Evolutionary conservation across 164 flowering plant genomes (phyloP).

Genomic region (Chimonanthus salicifolius): DNA sequence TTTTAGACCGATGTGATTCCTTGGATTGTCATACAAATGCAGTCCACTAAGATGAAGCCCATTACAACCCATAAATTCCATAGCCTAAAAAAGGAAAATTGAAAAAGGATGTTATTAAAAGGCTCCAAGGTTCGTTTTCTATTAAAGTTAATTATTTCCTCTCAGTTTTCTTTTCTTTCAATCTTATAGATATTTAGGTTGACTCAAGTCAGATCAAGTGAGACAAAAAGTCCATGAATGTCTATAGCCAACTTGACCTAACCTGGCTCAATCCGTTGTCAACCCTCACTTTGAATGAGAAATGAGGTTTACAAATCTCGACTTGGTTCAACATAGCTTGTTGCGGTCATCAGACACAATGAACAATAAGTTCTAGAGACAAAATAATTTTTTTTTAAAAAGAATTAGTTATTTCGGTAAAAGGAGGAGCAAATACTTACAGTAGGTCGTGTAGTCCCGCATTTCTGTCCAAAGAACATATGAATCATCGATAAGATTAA

Average conservation of each 20-base stretch:
- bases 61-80: not conserved
- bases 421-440: not conserved
- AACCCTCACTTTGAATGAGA: not conserved
- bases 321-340: not conserved
- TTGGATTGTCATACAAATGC: not conserved
- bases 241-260: too few relatives aligned
- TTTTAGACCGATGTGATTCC: not conserved
- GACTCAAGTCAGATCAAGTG: too few relatives aligned
- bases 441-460: not conserved
- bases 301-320: not conserved
- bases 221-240: too few relatives aligned
- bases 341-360: not conserved
- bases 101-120: not conserved
- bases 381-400: too few relatives aligned
- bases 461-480: too few relatives aligned
- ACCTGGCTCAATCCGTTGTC: too few relatives aligned
- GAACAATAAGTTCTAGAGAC: not conserved
- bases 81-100: not conserved
- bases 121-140: not conserved
- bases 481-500: too few relatives aligned
- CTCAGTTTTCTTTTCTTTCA: too few relatives aligned
- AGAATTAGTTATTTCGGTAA: too few relatives aligned
- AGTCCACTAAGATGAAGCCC: not conserved
- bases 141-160: too few relatives aligned
- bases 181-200: too few relatives aligned